A percentile compares a stretch with the other conserved stretches of the same genome.
Evolutionary conservation across 345 rosid genomes (phyloP).

Genomic region (Bruguiera parviflora): DNA sequence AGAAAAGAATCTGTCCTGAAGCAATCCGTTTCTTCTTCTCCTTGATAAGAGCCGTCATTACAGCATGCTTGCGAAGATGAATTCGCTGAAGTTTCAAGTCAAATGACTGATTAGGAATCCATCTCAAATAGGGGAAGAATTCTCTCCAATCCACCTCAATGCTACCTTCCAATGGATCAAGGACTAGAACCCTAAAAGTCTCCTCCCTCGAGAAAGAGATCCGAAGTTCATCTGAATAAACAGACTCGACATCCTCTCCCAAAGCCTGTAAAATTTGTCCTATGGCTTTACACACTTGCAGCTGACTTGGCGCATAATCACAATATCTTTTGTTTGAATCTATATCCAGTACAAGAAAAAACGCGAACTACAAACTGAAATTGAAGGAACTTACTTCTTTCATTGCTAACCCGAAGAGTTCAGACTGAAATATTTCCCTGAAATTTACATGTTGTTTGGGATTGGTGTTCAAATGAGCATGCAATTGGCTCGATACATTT

Average conservation of each 20-base stretch:
- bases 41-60: slow-evolving; percentile 60
- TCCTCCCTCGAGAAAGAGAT: slow-evolving; percentile 52
- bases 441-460: slow-evolving; percentile 56
- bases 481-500: slow-evolving; percentile 44
- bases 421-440: slow-evolving; percentile 64
- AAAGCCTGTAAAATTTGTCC: slow-evolving; percentile 47
- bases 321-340: not conserved
- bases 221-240: slow-evolving; percentile 61
- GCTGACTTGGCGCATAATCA: not conserved
- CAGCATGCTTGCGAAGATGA: slow-evolving; percentile 47
- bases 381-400: slow-evolving; percentile 21
- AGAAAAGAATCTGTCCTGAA: slow-evolving; percentile 44
- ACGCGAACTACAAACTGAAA: not conserved
- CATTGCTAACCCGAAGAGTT: slow-evolving; percentile 64
- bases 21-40: slow-evolving; percentile 46
- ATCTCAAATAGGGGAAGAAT: slow-evolving; percentile 79
- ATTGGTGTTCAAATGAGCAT: slow-evolving; percentile 28
- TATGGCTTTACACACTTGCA: slow-evolving; percentile 14
- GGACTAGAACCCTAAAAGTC: slow-evolving; percentile 49
- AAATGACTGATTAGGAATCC: slow-evolving; percentile 65
- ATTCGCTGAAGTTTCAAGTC: slow-evolving; percentile 50
- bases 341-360: not conserved
- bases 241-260: slow-evolving; percentile 60
- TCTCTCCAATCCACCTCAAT: slow-evolving; percentile 93
- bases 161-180: slow-evolving; percentile 73